Evolutionary conservation across 208 protist species (phyloP).

Genomic region (Trypanosomatidae sp.): DNA sequence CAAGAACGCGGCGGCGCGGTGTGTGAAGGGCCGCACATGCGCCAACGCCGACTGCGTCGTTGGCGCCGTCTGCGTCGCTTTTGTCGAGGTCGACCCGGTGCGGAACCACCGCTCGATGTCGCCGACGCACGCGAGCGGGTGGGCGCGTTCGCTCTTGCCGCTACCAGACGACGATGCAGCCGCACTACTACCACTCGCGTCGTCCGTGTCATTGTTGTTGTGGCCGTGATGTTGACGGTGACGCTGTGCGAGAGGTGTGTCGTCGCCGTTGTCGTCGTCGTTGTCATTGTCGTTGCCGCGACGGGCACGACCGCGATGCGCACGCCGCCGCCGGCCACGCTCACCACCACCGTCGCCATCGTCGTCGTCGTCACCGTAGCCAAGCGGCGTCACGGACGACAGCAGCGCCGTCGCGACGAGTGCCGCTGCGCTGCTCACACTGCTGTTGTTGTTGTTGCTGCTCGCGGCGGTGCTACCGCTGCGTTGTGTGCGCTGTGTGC

Average conservation of each 20-base stretch:
- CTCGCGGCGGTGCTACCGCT: too few species aligned
- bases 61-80: conserved; percentile 43
- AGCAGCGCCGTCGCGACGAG: too few species aligned
- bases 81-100: conserved; percentile 56
- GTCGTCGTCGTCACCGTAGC: too few species aligned
- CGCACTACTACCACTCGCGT: neutral
- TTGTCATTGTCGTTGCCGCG: too few species aligned
- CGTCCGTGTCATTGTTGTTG: neutral
- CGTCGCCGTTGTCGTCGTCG: neutral
- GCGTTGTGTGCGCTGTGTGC: too few species aligned
- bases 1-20: conserved; percentile 29
- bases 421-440: too few species aligned
- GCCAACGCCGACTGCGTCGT: conserved; percentile 31
- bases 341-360: too few species aligned
- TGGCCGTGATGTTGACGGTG: conserved; percentile 24
- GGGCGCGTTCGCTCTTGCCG: conserved; percentile 17
- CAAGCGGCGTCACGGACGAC: too few species aligned
- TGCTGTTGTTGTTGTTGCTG: too few species aligned
- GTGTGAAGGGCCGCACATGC: conserved; percentile 34
- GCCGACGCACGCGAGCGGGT: conserved; percentile 55
- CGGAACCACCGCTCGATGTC: conserved; percentile 80
- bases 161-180: neutral
- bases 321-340: too few species aligned
- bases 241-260: neutral
- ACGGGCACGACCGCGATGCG: too few species aligned